Percentiles rank a stretch among this genome's conserved stretches.
These are phyloP conservation scores for Penicillium manginii DNA, from an alignment of 495 filamentous ascomycete species.

Conservation along the genomic window DNA sequence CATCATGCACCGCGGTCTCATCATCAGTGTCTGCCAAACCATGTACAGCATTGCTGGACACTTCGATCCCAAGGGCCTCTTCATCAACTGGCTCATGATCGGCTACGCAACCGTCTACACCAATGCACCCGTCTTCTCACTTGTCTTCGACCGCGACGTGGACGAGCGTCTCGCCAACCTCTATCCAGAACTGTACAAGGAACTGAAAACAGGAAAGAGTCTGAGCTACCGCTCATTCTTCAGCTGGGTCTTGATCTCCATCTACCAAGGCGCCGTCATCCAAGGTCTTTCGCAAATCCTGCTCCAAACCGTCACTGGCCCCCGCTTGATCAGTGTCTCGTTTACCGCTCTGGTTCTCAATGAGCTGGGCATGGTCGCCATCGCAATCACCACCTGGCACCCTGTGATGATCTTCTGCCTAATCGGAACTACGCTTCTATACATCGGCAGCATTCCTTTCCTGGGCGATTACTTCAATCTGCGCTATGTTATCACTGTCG, in stretches of 20 bases:
- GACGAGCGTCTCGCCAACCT: constrained; percentile 90
- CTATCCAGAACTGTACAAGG: constrained; percentile 97
- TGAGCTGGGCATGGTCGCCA: constrained; percentile 94
- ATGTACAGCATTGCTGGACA: constrained; percentile 92
- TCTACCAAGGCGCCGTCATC: constrained; percentile 94
- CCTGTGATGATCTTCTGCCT: constrained; percentile 86
- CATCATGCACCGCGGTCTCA: constrained; percentile 95
- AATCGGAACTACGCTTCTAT: constrained; percentile 77
- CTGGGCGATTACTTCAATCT: constrained; percentile 90
- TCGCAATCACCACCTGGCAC: constrained; percentile 97
- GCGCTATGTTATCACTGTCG: constrained; percentile 73
- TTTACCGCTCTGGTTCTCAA: constrained; percentile 94
- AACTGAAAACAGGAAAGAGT: constrained; percentile 81
- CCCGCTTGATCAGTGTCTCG: constrained; percentile 82
- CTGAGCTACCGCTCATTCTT: constrained; percentile 94
- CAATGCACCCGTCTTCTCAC: constrained; percentile 88
- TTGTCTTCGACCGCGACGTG: constrained; percentile 96
- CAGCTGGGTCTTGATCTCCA: constrained; percentile 91
- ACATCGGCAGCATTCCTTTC: constrained; percentile 83
- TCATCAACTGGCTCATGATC: constrained; percentile 96
- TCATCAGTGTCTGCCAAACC: constrained; percentile 93
- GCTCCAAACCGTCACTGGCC: constrained; percentile 67
- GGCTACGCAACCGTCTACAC: constrained; percentile 98
- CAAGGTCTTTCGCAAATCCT: constrained; percentile 90
- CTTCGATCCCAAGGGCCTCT: constrained; percentile 92